Evolutionary conservation across 1,284 basidiomycete species (phyloP).

Genomic region (Phaffia rhodozyma): DNA sequence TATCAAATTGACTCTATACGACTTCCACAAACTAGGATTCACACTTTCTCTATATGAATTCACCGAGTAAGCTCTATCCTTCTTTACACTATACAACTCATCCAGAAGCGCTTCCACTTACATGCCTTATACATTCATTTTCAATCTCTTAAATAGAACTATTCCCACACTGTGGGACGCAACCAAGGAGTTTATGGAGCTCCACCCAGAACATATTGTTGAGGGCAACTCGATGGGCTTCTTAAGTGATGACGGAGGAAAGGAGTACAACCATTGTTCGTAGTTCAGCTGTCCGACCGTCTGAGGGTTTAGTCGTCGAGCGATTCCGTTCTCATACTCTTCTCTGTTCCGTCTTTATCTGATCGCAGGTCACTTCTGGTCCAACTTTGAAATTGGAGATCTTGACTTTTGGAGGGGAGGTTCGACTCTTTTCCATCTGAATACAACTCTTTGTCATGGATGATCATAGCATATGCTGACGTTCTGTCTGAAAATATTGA

Average conservation of each 20-base stretch:
- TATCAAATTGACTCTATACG: background rate
- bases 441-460: too few relatives aligned
- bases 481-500: conserved; percentile 15
- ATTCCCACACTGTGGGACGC: conserved; percentile 9
- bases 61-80: conserved; percentile 35
- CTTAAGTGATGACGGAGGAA: conserved; percentile 57
- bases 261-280: conserved; percentile 66
- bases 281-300: conserved; percentile 40
- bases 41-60: conserved; percentile 68
- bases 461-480: too few relatives aligned
- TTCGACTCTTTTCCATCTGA: background rate
- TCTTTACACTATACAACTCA: background rate
- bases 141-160: background rate
- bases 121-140: conserved; percentile 56
- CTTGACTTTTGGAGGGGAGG: conserved; percentile 31
- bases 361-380: conserved; percentile 45
- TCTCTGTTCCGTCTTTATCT: background rate
- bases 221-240: conserved; percentile 61
- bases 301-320: background rate
- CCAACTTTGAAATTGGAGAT: conserved; percentile 74
- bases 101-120: conserved; percentile 41
- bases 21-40: conserved; percentile 43
- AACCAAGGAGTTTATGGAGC: conserved; percentile 50
- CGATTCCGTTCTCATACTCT: background rate
- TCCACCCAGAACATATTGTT: conserved; percentile 55